Evolutionary conservation across 2,329 filamentous ascomycete species (phyloP).

Genomic region (Cercospora sp.): DNA sequence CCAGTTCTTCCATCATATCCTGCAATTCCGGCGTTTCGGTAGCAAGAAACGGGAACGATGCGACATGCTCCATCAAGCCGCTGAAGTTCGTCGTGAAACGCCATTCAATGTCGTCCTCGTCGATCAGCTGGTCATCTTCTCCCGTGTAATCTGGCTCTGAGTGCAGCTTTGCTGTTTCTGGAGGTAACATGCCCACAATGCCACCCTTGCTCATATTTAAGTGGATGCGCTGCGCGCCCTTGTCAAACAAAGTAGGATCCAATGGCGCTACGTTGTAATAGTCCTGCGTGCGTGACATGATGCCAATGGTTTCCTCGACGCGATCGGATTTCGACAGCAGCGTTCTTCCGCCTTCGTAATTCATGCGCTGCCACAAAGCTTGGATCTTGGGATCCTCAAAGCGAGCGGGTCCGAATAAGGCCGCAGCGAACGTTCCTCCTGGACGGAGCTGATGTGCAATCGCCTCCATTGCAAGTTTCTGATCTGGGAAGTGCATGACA

Average conservation of each 20-base stretch:
- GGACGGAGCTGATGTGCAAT: not conserved
- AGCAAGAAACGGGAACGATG: not conserved
- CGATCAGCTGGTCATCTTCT: not conserved
- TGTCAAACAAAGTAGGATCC: not conserved
- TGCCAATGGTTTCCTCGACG: not conserved
- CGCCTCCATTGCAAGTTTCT: not conserved
- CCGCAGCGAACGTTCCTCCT: not conserved
- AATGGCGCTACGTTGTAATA: not conserved
- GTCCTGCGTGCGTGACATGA: not conserved
- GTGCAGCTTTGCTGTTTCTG: not conserved
- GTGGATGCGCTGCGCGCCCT: not conserved
- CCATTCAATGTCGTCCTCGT: not conserved
- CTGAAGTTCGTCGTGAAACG: not conserved
- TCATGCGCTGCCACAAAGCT: not conserved
- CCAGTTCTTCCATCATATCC: not conserved
- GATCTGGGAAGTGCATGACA: not conserved
- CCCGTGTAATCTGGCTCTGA: not conserved
- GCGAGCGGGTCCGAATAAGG: not conserved
- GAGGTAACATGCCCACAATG: not conserved
- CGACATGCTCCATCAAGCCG: not conserved
- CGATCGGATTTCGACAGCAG: not conserved
- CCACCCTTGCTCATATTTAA: not conserved
- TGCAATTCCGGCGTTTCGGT: not conserved
- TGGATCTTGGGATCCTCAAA: not conserved
- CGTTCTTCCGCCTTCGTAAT: not conserved